Base-by-base conservation (phyloP, 2,329 filamentous ascomycete species). In the Cryphonectria nitschkei region DNA sequence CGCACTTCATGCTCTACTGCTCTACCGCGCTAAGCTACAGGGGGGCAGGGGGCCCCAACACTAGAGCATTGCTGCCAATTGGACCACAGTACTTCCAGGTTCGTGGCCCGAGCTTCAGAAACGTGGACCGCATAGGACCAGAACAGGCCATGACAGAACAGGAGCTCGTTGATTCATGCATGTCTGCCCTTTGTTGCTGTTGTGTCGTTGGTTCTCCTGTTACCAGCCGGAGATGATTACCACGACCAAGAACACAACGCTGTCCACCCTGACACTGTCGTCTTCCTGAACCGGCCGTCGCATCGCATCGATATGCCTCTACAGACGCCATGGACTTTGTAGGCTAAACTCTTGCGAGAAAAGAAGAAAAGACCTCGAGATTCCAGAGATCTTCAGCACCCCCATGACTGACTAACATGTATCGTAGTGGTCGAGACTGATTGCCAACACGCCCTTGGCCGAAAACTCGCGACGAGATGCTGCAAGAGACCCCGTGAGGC, bases 341-440 rank as follows among this genome's bases (percentile, higher is more conserved):
- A 66, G 65, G 72, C 26, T 68, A n/a, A n/a, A 65, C 61, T n/a
- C 39, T 7, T 2, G 37, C 11, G 2, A 39, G 37, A 39, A 39
- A 11, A 37, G 9, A 39, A 61, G 1, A 14, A 41, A 50, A 7
- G 13, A 43, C 63, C 34, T 39, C 32, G 16, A 14, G 14, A 19
- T 6, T 19, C 22, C 54, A 22, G 43, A 22, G 43, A 50, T 34
- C 22, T 14, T 41, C 72, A 69, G 54, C 62, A 34, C 37, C 62
- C 68, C 43, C 58, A 65, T 58, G 71, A 70, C 70, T 74, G 62
- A 73, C 64, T 70, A 46, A 39, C 56, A 37, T 32, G 14, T 43
- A 9, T 65, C 71, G 41, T 75, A 91, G 89, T 92, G 89, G 89
- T 88, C 88, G 82, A 88, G 89, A 81, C 84, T 91, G 81, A 82